Percentiles rank a stretch among this genome's conserved stretches.
phyloP scores from a whole-genome alignment of 805 yeast genomes.

The Brettanomyces sp. region DNA sequence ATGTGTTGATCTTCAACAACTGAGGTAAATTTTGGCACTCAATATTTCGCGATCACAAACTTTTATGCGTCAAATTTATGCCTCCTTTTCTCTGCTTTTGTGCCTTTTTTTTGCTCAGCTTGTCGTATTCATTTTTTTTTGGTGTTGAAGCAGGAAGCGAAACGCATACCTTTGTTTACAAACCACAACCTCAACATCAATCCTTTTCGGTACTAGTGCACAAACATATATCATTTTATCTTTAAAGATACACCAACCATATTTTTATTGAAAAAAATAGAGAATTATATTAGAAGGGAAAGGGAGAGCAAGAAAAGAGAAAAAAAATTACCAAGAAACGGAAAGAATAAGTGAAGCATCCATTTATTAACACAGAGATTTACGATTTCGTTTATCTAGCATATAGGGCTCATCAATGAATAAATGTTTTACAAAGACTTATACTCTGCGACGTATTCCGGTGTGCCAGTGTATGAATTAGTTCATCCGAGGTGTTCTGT shows the following conservation, averaged over 20 bases:
- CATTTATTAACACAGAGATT: too few relatives aligned
- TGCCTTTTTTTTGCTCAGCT: background rate
- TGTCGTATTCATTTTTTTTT: background rate
- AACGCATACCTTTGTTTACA: background rate
- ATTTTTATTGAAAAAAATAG: too few relatives aligned
- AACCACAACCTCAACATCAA: too few relatives aligned
- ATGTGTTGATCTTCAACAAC: too few relatives aligned
- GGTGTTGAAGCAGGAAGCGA: background rate
- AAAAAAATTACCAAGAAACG: background rate
- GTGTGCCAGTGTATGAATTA: slow-evolving; percentile 79
- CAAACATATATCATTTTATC: too few relatives aligned
- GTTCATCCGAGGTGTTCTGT: slow-evolving; percentile 59
- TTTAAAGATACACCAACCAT: too few relatives aligned
- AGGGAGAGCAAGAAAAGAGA: background rate
- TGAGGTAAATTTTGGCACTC: too few relatives aligned
- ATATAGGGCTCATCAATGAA: background rate
- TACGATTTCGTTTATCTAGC: background rate
- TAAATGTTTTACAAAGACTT: slow-evolving; percentile 24
- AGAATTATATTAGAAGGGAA: background rate
- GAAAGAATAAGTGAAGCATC: background rate
- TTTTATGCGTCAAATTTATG: too few relatives aligned
- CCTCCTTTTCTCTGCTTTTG: background rate
- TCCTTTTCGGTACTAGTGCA: too few relatives aligned
- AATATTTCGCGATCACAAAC: too few relatives aligned
- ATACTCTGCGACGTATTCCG: slow-evolving; percentile 70